Percentiles rank a stretch among this genome's conserved stretches.
phyloP scores from a whole-genome alignment of 1,284 basidiomycete genomes.

The Irpex sp. region DNA sequence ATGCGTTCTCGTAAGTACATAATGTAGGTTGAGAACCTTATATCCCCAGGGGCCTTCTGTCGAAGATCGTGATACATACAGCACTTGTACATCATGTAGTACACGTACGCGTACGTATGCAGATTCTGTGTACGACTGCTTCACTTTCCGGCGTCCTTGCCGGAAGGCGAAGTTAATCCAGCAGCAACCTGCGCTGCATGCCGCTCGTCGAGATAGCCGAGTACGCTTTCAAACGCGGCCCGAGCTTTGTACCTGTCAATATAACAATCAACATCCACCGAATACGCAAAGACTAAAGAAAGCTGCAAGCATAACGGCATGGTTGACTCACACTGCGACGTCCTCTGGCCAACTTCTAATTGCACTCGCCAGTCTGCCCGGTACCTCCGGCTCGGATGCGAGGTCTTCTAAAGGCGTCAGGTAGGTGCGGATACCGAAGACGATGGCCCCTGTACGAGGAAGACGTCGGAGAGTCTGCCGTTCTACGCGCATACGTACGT shows the following conservation, averaged over 20 bases:
- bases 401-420: constrained; percentile 58
- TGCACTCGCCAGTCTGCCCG: constrained; percentile 64
- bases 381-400: constrained; percentile 58
- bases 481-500: constrained; percentile 63
- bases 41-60: too few relatives aligned
- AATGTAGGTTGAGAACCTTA: too few relatives aligned
- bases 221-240: constrained; percentile 41
- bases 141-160: background rate
- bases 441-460: constrained; percentile 60
- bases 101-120: too few relatives aligned
- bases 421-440: constrained; percentile 80
- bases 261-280: background rate
- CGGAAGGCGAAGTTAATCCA: background rate
- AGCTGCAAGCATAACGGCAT: background rate
- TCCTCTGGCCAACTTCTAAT: constrained; percentile 70
- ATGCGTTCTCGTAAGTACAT: too few relatives aligned
- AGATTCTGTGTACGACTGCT: background rate
- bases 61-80: too few relatives aligned
- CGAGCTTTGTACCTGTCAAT: constrained; percentile 53
- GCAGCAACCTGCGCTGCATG: constrained; percentile 32
- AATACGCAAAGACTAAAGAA: background rate
- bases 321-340: constrained; percentile 39
- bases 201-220: constrained; percentile 46
- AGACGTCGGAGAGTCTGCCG: constrained; percentile 72
- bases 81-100: too few relatives aligned